A percentile compares a stretch with the other conserved stretches of the same genome.
These are phyloP conservation scores for Penicillium sp. DNA, from an alignment of 2,329 filamentous ascomycete species.

Conservation along the genomic window DNA sequence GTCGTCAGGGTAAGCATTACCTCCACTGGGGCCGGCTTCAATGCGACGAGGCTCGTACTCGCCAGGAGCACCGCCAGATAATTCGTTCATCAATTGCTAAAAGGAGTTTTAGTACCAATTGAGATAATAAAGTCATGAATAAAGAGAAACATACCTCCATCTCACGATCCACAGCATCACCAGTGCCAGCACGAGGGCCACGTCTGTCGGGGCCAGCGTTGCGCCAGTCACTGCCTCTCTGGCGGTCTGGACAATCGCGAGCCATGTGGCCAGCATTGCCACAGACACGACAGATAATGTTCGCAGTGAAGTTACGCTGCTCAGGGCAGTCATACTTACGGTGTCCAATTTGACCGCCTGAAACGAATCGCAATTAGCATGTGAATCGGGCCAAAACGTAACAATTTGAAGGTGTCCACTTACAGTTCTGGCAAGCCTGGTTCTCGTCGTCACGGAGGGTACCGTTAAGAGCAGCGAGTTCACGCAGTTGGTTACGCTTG, in stretches of 20 bases:
- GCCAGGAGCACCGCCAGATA: constrained; percentile 68
- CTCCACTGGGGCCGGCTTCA: constrained; percentile 72
- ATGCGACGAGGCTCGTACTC: constrained; percentile 72
- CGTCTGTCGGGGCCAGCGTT: constrained; percentile 60
- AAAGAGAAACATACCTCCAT: constrained; percentile 70
- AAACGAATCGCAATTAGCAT: constrained; percentile 19
- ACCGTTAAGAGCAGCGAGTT: constrained; percentile 96
- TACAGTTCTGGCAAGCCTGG: constrained; percentile 96
- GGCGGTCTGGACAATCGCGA: constrained; percentile 91
- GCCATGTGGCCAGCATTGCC: constrained; percentile 98
- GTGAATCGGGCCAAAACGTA: not conserved
- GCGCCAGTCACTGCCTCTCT: constrained; percentile 87
- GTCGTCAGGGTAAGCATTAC: constrained; percentile 35
- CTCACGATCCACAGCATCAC: constrained; percentile 86
- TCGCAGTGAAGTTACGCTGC: constrained; percentile 97
- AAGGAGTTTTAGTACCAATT: constrained; percentile 43
- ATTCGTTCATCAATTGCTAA: constrained; percentile 95
- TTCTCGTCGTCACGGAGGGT: constrained; percentile 98
- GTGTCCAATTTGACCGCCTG: constrained; percentile 91
- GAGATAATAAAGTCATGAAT: not conserved
- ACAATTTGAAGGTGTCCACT: constrained; percentile 26
- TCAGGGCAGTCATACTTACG: constrained; percentile 98
- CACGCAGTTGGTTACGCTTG: constrained; percentile 96
- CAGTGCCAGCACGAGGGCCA: constrained; percentile 63
- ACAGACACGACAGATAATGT: constrained; percentile 97